Base-by-base conservation (phyloP, 2,329 filamentous ascomycete genomes). In the Phaeoacremonium minimum region DNA sequence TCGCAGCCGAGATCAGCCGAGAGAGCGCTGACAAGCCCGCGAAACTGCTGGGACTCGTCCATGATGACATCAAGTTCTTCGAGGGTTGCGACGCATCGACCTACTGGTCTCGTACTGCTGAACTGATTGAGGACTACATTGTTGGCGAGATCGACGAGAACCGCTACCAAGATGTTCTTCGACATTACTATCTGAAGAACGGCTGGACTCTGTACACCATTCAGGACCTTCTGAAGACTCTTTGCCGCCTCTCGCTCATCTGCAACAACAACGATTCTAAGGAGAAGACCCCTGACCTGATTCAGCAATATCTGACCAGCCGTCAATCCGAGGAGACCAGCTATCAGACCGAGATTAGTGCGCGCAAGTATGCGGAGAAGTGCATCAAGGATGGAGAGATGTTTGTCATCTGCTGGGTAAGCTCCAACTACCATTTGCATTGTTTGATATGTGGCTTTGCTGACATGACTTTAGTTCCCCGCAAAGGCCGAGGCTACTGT, bases 181-280 rank as follows among this genome's bases (percentile, higher is more conserved):
- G 93, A 16, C 86, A 90, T 46, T 96, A 88, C 64, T 98, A 96
- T 57, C 73, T 97, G 40, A 83, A 85, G 55, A 85, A 81, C 46
- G 93, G 93, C 6, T 98, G 91, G 85, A 88, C 89, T 52, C 66
- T 97, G 28, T 98, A 97, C 66, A 90, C 87, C 5, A 82, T 97
- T 46, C 87, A 94, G 54, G 90, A 95, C 56, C 79, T 96, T 18
- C 77, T 97, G 36, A 82, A 81, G 54, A 84, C 84, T 2, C 77
- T 96, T 28, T 84, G 85, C 40, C 85, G 89, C 40, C 83, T 90
- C 40, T 88, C 85, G 16, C 73, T 89, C 14, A 77, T 77, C n/a
- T 89, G 95, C 57, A 86, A 90, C 53, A 89, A 82, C 51, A 79
- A 79, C 4, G 93, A 98, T 50, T 75, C 79, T 32, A 95, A 95